Evolutionary conservation across 306 rosid genomes (phyloP).

Genomic region (Purshia tridentata): DNA sequence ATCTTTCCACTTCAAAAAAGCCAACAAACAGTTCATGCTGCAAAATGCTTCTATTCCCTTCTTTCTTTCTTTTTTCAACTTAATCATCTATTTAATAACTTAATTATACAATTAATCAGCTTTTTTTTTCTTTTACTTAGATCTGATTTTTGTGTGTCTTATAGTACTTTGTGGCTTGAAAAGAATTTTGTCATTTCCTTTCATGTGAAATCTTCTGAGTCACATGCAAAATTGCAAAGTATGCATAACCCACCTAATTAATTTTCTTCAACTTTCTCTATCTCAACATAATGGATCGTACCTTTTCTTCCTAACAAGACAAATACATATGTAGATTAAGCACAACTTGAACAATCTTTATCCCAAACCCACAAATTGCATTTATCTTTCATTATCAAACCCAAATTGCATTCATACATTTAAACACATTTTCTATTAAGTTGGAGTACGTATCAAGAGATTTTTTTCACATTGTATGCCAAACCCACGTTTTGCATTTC

Average conservation of each 20-base stretch:
- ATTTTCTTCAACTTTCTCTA: not conserved
- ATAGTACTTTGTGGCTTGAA: not conserved
- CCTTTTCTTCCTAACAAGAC: conserved; percentile 27
- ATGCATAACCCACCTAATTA: not conserved
- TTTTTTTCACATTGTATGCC: no score
- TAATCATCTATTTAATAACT: not conserved
- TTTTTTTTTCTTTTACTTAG: not conserved
- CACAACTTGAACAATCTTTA: conserved; percentile 14
- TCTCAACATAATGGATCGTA: conserved; percentile 11
- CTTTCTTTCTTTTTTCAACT: not conserved
- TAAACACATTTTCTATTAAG: not conserved
- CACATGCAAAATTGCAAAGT: conserved; percentile 11
- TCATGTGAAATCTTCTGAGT: not conserved
- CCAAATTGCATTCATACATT: not conserved
- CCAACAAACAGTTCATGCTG: not conserved
- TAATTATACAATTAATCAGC: no score
- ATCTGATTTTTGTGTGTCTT: not conserved
- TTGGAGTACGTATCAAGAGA: not conserved
- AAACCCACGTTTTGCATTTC: no score
- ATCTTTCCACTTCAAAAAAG: conserved; percentile 17
- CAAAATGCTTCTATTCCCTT: conserved; percentile 10
- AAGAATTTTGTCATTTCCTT: not conserved
- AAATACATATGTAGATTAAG: conserved; percentile 20
- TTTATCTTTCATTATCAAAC: not conserved
- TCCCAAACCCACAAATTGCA: conserved; percentile 7